A percentile compares a stretch with the other conserved stretches of the same genome.
phyloP scores from a whole-genome alignment of 139 green algal species.

The Chlorella sp. region DNA sequence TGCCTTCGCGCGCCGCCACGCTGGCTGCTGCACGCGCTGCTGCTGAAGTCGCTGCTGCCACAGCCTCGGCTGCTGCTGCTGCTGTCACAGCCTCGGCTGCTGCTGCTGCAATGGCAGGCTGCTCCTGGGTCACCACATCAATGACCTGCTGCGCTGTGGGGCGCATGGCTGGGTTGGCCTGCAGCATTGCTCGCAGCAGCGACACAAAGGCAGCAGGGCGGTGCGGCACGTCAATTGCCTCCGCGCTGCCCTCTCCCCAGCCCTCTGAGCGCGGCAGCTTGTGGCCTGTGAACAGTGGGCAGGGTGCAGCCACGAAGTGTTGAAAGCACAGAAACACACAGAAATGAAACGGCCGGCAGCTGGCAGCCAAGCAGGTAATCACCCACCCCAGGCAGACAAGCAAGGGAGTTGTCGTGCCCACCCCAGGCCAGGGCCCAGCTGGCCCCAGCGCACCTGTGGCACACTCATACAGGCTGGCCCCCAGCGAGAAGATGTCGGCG shows the following conservation, averaged over 20 bases:
- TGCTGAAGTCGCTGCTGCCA: neutral
- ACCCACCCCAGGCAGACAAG: neutral
- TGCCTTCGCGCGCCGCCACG: neutral
- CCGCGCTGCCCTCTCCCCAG: neutral
- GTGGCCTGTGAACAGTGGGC: neutral
- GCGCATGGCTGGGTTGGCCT: slow-evolving; percentile 9
- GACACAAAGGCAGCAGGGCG: slow-evolving; percentile 33
- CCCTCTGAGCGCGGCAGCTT: slow-evolving; percentile 23
- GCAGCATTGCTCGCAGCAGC: slow-evolving; percentile 49
- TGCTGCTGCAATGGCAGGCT: neutral
- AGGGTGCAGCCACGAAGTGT: neutral
- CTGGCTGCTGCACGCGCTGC: neutral
- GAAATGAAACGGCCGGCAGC: too few relatives aligned
- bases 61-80: neutral
- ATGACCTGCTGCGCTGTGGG: slow-evolving; percentile 45
- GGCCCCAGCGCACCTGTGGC: slow-evolving; percentile 47
- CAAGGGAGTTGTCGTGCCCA: too few relatives aligned
- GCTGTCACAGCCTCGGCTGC: neutral
- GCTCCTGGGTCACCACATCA: slow-evolving; percentile 3
- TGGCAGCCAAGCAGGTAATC: neutral
- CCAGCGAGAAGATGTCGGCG: slow-evolving; percentile 75
- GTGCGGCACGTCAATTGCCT: neutral
- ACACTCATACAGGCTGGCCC: slow-evolving; percentile 71
- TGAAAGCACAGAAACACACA: too few relatives aligned
- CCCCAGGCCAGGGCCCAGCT: neutral